Evolutionary conservation across 2,329 filamentous ascomycete species (phyloP).

Genomic region (Aspergillus udagawae): DNA sequence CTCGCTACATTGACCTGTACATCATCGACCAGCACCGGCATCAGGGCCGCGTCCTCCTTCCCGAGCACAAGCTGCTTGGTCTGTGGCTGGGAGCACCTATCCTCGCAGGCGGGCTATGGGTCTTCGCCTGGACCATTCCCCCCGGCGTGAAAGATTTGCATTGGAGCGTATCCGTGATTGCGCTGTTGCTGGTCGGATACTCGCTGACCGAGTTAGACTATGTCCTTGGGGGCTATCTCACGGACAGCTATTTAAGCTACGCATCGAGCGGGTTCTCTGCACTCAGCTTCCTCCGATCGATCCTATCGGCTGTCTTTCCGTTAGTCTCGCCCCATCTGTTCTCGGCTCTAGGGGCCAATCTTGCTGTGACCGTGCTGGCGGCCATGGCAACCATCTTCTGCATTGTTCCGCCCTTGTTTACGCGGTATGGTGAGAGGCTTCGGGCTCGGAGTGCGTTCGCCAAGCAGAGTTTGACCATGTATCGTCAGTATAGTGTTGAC

Average conservation of each 20-base stretch:
- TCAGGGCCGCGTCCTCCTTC: constrained; percentile 23
- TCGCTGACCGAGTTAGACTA: constrained; percentile 45
- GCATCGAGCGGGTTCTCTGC: constrained; percentile 42
- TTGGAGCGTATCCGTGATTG: constrained; percentile 38
- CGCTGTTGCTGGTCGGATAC: constrained; percentile 43
- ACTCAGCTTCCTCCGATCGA: constrained; percentile 35
- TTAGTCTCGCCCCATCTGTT: constrained; percentile 41
- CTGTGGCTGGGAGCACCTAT: constrained; percentile 44
- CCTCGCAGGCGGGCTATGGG: constrained; percentile 44
- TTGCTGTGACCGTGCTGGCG: constrained; percentile 36
- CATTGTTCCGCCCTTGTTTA: constrained; percentile 29
- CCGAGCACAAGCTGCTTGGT: constrained; percentile 48
- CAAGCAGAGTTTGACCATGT: constrained; percentile 25
- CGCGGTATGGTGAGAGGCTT: constrained; percentile 29
- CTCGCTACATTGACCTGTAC: constrained; percentile 40
- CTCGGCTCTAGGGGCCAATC: constrained; percentile 31
- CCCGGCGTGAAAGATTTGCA: constrained; percentile 29
- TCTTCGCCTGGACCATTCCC: constrained; percentile 47
- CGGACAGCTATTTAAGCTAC: constrained; percentile 43
- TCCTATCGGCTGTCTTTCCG: constrained; percentile 37
- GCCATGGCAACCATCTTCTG: constrained; percentile 39
- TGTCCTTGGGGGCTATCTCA: constrained; percentile 39
- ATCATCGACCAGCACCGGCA: constrained; percentile 23
- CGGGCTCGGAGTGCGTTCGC: constrained; percentile 34
- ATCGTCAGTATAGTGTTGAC: constrained; percentile 24